phyloP scores from a whole-genome alignment of 2,329 filamentous ascomycete species.

The Pestalotiopsis sp. region DNA sequence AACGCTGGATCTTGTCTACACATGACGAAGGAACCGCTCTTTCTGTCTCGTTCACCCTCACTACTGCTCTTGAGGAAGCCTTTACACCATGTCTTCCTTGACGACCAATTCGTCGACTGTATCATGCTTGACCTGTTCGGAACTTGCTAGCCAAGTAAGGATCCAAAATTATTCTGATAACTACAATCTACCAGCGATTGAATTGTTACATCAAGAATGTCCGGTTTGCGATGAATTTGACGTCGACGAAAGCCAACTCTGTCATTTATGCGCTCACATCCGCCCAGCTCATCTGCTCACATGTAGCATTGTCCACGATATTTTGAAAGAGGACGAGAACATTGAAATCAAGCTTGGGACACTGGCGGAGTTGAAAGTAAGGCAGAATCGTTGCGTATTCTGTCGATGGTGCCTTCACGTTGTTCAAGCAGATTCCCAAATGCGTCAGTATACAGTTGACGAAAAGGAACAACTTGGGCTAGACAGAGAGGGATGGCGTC shows the following conservation, averaged over 20 bases:
- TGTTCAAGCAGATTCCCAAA: background rate
- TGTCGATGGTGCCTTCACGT: background rate
- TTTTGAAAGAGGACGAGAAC: background rate
- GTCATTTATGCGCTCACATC: background rate
- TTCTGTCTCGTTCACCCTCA: background rate
- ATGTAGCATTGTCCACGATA: background rate
- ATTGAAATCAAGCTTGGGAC: background rate
- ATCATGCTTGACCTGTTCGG: background rate
- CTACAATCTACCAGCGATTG: fast-evolving
- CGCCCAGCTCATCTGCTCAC: background rate
- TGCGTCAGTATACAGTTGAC: background rate
- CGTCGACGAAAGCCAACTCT: background rate
- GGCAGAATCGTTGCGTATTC: background rate
- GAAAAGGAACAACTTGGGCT: background rate
- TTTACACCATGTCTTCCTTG: background rate
- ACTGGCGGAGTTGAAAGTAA: background rate
- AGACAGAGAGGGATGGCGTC: background rate
- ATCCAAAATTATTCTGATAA: fast-evolving
- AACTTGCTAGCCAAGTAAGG: background rate
- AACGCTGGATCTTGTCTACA: too few species aligned
- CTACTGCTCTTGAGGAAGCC: background rate
- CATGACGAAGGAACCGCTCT: background rate
- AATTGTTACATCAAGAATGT: background rate
- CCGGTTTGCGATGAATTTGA: background rate
- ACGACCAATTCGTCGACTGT: background rate